Evolutionary conservation across 169 alveolate species (phyloP).

Genomic region (Miamiensis avidus): DNA sequence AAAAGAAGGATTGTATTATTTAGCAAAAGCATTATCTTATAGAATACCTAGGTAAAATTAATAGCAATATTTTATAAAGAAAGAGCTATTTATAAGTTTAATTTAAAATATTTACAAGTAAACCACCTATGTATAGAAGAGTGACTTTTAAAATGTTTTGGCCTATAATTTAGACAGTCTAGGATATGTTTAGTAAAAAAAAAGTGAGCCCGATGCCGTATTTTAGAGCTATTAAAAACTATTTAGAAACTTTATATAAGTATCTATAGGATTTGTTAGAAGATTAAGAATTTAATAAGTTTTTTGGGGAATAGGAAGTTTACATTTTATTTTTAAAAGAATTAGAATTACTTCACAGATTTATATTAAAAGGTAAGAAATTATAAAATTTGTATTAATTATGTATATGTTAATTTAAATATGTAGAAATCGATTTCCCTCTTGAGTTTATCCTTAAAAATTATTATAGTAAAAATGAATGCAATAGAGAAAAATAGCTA

Average conservation of each 20-base stretch:
- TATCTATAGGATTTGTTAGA: background rate
- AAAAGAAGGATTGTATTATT: background rate
- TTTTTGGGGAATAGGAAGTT: background rate
- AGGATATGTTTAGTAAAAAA: background rate
- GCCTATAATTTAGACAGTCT: background rate
- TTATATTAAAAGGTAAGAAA: background rate
- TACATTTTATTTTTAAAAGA: too few species aligned
- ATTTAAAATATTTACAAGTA: background rate
- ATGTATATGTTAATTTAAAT: too few species aligned
- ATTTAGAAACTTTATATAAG: background rate
- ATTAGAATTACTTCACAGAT: background rate
- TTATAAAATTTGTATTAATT: too few species aligned
- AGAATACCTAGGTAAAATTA: background rate
- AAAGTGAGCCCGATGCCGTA: background rate
- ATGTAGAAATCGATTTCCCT: background rate
- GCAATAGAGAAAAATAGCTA: background rate
- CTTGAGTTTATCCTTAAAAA: background rate
- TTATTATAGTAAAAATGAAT: too few species aligned
- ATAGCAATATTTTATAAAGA: too few species aligned
- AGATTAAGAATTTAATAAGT: background rate
- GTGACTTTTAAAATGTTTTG: background rate
- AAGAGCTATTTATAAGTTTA: too few species aligned
- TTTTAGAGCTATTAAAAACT: background rate
- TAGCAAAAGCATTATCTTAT: background rate
- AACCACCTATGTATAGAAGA: background rate